A percentile compares a stretch with the other conserved stretches of the same genome.
Evolutionary conservation across 441 rosid species (phyloP).

Genomic region (Eruca vesicaria): DNA sequence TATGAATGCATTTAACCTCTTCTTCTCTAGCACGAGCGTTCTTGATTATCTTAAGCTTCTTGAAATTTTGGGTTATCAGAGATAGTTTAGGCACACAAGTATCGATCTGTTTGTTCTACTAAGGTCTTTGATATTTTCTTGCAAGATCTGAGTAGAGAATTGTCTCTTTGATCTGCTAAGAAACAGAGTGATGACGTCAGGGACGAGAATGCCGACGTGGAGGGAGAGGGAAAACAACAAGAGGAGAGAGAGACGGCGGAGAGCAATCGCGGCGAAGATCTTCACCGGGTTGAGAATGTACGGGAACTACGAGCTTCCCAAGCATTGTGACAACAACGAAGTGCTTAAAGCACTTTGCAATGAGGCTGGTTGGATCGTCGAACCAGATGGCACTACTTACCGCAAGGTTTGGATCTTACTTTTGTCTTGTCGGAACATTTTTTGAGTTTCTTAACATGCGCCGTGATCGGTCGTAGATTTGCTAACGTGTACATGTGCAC

Average conservation of each 20-base stretch:
- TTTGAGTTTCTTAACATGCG: background rate
- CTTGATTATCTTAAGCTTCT: conserved; percentile 1
- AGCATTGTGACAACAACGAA: conserved; percentile 97
- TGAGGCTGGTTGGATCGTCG: conserved; percentile 97
- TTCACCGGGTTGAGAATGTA: conserved; percentile 87
- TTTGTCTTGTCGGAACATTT: background rate
- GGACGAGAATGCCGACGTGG: conserved; percentile 92
- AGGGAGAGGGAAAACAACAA: conserved; percentile 96
- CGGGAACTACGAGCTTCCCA: conserved; percentile 90
- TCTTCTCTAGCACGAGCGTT: conserved; percentile 13
- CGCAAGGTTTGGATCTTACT: conserved; percentile 62
- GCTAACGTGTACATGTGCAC: conserved; percentile 20
- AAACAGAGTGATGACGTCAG: conserved; percentile 65
- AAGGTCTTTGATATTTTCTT: background rate
- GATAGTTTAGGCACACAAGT: background rate
- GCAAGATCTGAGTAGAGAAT: conserved; percentile 25
- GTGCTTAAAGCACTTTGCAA: conserved; percentile 94
- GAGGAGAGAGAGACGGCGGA: conserved; percentile 83
- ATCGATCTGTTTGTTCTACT: background rate
- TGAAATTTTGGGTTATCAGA: conserved; percentile 1
- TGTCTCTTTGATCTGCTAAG: conserved; percentile 19
- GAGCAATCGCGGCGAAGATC: conserved; percentile 97
- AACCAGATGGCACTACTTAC: conserved; percentile 94
- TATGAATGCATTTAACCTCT: background rate
- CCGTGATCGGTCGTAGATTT: background rate